Conservation (phyloP, 1,284 basidiomycete species). For the Irpex sp. region DNA sequence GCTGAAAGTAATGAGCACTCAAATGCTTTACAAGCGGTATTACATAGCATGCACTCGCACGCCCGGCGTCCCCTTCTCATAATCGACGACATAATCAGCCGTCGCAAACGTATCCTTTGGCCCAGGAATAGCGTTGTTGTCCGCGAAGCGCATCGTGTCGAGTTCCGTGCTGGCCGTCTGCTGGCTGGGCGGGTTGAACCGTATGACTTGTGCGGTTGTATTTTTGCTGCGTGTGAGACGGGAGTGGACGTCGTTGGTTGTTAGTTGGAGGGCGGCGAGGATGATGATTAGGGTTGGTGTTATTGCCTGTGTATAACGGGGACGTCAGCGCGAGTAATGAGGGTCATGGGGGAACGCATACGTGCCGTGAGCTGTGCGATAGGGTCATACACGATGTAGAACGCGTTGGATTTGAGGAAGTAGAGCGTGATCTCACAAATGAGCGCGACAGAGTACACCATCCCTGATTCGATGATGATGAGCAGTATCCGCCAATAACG, state of each 20-base stretch:
- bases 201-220: background rate
- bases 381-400: conserved; percentile 37
- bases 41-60: no score
- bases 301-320: conserved; percentile 27
- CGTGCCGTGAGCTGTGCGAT: conserved; percentile 37
- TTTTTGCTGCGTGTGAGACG: conserved; percentile 9
- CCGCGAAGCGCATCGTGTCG: conserved; percentile 12
- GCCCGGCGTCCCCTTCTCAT: background rate
- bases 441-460: conserved; percentile 34
- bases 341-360: no score
- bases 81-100: background rate
- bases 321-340: no score
- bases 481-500: conserved; percentile 29
- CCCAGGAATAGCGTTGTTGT: background rate
- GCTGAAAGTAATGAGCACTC: background rate
- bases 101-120: background rate
- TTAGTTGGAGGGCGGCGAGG: conserved; percentile 27
- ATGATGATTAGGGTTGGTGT: conserved; percentile 30
- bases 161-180: conserved; percentile 4
- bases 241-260: conserved; percentile 24
- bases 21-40: no score
- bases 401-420: conserved; percentile 31
- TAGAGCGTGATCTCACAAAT: conserved; percentile 34
- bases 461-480: conserved; percentile 35
- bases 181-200: background rate